Base-by-base conservation (phyloP, 768 basidiomycete species). In the Arthromyces matolae region DNA sequence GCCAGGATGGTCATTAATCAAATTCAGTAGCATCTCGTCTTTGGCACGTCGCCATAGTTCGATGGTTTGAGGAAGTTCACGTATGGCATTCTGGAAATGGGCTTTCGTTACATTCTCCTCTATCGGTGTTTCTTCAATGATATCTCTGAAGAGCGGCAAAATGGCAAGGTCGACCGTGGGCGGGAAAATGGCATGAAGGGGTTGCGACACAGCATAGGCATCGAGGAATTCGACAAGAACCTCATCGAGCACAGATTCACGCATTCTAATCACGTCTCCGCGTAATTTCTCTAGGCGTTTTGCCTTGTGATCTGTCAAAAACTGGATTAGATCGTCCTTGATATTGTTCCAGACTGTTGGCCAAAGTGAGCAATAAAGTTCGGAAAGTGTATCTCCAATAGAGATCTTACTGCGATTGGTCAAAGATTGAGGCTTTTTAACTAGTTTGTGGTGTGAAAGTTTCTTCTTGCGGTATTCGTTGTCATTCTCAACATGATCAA, bases 341-440 rank as follows among this genome's bases (percentile, higher is more conserved):
- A 60, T 59, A 16, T 59, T 56, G 23, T 38, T 37, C 57, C 59
- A 60, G 16, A 51, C 59, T 60, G 29, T 27, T 18, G 3, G 18
- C 4, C 13, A 10, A 4, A 33, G 9, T 33, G 18, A 33, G 32
- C 18, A 31, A 10, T 18, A 13, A 33, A 4, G 13, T 4, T 33
- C 3, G 32, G 4, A 33, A n/a, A n/a, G n/a, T n/a, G n/a, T n/a
- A n/a, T n/a, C n/a, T n/a, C n/a, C 18, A 10, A 3, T 33, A 27
- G 25, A 23, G 34, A 28, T 16, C 49, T 35, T 27, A 57, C 52
- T 43, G 43, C 53, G 42, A 12, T 51, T 50, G 1, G 56, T 51
- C 37, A 53, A 25, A 5, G 45, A 38, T 32, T 41, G 43, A n/a
- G 47, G 46, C 36, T 48, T 41, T 14, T 39, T 49, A 28, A 53